Percentiles rank a stretch among this genome's conserved stretches.
Conservation (phyloP, 2,329 filamentous ascomycete species). For the Alternaria dauci region DNA sequence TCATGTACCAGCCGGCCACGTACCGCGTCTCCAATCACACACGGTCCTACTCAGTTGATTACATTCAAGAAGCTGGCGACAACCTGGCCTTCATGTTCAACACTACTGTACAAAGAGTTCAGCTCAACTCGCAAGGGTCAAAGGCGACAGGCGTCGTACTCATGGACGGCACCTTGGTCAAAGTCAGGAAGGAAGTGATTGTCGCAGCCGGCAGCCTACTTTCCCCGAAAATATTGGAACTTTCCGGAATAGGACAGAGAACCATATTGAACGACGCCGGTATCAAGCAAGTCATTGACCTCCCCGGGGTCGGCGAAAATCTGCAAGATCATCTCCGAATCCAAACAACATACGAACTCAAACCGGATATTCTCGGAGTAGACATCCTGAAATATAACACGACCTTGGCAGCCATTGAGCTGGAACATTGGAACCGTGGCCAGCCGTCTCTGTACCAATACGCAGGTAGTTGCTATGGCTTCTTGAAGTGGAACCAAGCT, state of each 20-base stretch:
- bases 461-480: conserved; percentile 51
- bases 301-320: conserved; percentile 35
- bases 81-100: conserved; percentile 54
- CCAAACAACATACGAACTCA: conserved; percentile 28
- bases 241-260: conserved; percentile 33
- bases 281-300: conserved; percentile 22
- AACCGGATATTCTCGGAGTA: conserved; percentile 24
- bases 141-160: conserved; percentile 41
- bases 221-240: conserved; percentile 30
- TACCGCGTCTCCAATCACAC: conserved; percentile 58
- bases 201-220: conserved; percentile 30
- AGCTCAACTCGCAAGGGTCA: conserved; percentile 31
- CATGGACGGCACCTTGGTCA: conserved; percentile 31
- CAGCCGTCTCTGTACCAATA: conserved; percentile 52
- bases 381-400: conserved; percentile 32
- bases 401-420: conserved; percentile 49
- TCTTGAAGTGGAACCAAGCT: conserved; percentile 54
- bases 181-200: conserved; percentile 39
- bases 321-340: conserved; percentile 35
- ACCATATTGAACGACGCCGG: conserved; percentile 17
- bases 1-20: conserved; percentile 59
- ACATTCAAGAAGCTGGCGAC: conserved; percentile 49
- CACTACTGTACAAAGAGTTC: conserved; percentile 50
- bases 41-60: conserved; percentile 59
- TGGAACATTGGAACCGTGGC: conserved; percentile 46